phyloP scores from a whole-genome alignment of 169 alveolate genomes.

The Cryptosporidium meleagridis region DNA sequence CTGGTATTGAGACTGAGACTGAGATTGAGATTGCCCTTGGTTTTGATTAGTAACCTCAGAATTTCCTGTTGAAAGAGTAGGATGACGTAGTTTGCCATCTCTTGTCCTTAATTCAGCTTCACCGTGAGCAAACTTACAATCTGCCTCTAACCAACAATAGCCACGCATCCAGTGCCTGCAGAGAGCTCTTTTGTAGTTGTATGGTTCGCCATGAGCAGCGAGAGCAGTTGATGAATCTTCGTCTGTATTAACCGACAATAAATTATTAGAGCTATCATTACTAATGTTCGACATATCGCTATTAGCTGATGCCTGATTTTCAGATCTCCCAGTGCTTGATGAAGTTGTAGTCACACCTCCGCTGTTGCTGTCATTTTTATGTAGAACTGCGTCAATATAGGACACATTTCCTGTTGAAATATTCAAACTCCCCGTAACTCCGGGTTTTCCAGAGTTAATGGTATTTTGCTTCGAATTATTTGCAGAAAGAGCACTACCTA shows the following conservation, averaged over 20 bases:
- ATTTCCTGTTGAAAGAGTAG: slow-evolving; percentile 38
- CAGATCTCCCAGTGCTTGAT: slow-evolving; percentile 35
- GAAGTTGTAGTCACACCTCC: slow-evolving; percentile 7
- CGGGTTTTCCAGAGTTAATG: neutral
- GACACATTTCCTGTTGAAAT: slow-evolving; percentile 64
- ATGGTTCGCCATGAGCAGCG: slow-evolving; percentile 68
- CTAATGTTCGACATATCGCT: slow-evolving; percentile 15
- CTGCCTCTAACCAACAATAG: slow-evolving; percentile 73
- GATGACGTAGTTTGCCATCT: slow-evolving; percentile 70
- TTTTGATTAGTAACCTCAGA: slow-evolving; percentile 12
- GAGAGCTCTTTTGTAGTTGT: slow-evolving; percentile 67
- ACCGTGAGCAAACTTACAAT: slow-evolving; percentile 73
- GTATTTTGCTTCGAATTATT: slow-evolving; percentile 39
- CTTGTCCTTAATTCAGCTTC: slow-evolving; percentile 71
- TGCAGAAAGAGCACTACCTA: slow-evolving; percentile 34
- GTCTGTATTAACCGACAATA: slow-evolving; percentile 2
- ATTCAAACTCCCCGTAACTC: neutral
- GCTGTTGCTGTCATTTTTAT: slow-evolving; percentile 20
- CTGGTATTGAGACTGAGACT: slow-evolving; percentile 14
- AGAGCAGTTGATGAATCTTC: slow-evolving; percentile 43
- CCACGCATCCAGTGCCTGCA: slow-evolving; percentile 76
- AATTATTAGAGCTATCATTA: slow-evolving; percentile 15
- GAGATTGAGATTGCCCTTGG: slow-evolving; percentile 18
- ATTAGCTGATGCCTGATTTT: slow-evolving; percentile 32
- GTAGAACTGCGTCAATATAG: slow-evolving; percentile 69